These are phyloP conservation scores for Termitomyces sp. DNA, from an alignment of 768 basidiomycete genomes.

Conservation along the genomic window DNA sequence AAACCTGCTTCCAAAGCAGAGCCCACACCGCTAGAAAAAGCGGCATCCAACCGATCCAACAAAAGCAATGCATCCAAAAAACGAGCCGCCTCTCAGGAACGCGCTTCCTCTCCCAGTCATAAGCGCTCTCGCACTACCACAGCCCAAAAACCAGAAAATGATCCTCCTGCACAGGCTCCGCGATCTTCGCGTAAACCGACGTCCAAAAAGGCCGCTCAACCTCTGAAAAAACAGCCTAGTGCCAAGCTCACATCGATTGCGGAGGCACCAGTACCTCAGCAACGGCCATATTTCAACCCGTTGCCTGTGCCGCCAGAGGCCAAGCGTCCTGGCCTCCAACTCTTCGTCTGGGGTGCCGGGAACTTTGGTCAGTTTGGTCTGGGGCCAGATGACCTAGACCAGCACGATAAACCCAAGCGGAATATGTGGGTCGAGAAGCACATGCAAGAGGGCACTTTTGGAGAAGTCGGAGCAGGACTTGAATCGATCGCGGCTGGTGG, in stretches of 20 bases:
- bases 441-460: conserved; percentile 70
- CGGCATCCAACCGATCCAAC: conserved; percentile 28
- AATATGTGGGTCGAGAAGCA: conserved; percentile 77
- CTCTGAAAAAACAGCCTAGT: conserved; percentile 15
- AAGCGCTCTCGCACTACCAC: conserved; percentile 47
- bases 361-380: conserved; percentile 96
- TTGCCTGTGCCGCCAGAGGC: conserved; percentile 59
- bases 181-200: conserved; percentile 26
- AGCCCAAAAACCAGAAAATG: conserved; percentile 43
- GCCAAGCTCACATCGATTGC: conserved; percentile 24
- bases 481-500: conserved; percentile 83
- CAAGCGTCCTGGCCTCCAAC: conserved; percentile 61
- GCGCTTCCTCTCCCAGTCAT: conserved; percentile 40
- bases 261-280: conserved; percentile 36
- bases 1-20: conserved; percentile 40
- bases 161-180: conserved; percentile 28
- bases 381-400: conserved; percentile 70
- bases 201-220: conserved; percentile 25
- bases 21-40: conserved; percentile 29
- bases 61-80: conserved; percentile 39
- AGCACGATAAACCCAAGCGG: conserved; percentile 73
- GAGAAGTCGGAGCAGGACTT: conserved; percentile 72
- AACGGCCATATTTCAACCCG: conserved; percentile 62
- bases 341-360: conserved; percentile 90
- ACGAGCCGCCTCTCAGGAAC: conserved; percentile 51